Evolutionary conservation across 345 rosid genomes (phyloP).

Genomic region (Ceriops decandra): DNA sequence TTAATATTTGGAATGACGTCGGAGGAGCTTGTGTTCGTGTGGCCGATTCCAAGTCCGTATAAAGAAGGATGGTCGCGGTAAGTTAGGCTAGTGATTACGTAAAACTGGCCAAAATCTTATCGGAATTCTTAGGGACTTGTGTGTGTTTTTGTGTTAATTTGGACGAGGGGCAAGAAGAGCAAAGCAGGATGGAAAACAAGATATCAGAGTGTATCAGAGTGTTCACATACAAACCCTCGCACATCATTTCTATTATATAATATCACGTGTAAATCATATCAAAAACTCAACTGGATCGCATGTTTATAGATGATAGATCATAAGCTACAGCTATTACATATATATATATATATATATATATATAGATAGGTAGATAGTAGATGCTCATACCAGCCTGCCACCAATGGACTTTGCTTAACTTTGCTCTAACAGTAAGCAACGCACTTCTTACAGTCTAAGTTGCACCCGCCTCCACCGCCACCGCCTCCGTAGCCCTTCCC

Average conservation of each 20-base stretch:
- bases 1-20: too few relatives aligned
- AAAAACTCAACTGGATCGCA: neutral
- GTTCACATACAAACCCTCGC: too few relatives aligned
- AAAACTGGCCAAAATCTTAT: too few relatives aligned
- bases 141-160: too few relatives aligned
- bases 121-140: too few relatives aligned
- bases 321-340: neutral
- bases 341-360: neutral
- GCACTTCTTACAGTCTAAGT: slow-evolving; percentile 92
- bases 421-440: slow-evolving; percentile 66
- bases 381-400: neutral
- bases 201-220: neutral
- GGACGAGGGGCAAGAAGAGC: too few relatives aligned
- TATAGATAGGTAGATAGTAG: neutral
- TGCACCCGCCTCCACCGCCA: slow-evolving; percentile 96
- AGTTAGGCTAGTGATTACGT: too few relatives aligned
- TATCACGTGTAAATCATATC: neutral
- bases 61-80: too few relatives aligned
- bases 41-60: too few relatives aligned
- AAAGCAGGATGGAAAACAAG: neutral
- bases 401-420: neutral
- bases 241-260: neutral
- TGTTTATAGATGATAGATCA: neutral
- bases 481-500: slow-evolving; percentile 94
- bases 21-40: too few relatives aligned